These are phyloP conservation scores for Amanita pallidorosea DNA, from an alignment of 768 basidiomycete genomes.

Conservation along the genomic window DNA sequence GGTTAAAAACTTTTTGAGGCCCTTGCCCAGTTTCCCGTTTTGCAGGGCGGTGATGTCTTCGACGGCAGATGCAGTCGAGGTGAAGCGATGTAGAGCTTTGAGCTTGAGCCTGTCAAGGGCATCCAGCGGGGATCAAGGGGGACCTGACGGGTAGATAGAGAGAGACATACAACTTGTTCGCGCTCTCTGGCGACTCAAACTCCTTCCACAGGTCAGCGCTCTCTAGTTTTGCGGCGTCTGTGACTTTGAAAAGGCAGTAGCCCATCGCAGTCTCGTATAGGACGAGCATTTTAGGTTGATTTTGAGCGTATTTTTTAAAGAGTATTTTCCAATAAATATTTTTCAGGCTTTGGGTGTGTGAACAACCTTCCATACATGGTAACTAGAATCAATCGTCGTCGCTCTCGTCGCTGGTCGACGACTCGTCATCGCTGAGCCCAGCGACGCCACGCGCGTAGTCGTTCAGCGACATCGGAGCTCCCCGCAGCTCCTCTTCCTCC, in stretches of 20 bases:
- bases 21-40: conserved; percentile 87
- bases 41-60: conserved; percentile 93
- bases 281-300: conserved; percentile 70
- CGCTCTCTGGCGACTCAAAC: conserved; percentile 86
- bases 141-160: background rate
- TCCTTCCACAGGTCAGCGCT: conserved; percentile 84
- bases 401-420: conserved; percentile 6
- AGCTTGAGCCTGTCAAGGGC: conserved; percentile 71
- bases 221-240: conserved; percentile 78
- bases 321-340: no score
- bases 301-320: background rate
- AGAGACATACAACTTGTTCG: conserved; percentile 76
- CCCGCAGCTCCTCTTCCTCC: background rate
- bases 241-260: conserved; percentile 96
- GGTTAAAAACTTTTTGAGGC: conserved; percentile 86
- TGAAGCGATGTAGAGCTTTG: conserved; percentile 92
- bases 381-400: conserved; percentile 5
- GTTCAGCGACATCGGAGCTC: conserved; percentile 3
- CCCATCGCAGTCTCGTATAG: conserved; percentile 94
- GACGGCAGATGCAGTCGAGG: conserved; percentile 91
- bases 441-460: conserved; percentile 1
- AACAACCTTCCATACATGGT: conserved; percentile 3
- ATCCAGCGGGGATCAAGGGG: no score
- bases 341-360: background rate
- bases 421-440: conserved; percentile 5